These are phyloP conservation scores for Fusarium mundagurra DNA, from an alignment of 2,329 filamentous ascomycete species.

Conservation along the genomic window DNA sequence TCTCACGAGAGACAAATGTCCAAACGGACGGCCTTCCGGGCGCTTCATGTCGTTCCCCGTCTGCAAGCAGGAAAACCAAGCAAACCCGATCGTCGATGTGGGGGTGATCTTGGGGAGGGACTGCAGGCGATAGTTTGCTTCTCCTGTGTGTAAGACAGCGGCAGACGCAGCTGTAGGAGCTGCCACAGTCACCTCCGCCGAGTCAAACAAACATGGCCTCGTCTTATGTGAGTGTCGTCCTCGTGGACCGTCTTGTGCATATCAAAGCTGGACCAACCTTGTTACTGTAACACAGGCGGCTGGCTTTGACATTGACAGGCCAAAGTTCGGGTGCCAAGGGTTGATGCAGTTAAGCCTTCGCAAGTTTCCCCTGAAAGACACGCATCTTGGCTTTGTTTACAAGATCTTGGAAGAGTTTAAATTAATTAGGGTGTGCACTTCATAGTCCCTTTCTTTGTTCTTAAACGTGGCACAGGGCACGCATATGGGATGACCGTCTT, in stretches of 20 bases:
- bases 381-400: constrained; percentile 9
- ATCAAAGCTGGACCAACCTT: not conserved
- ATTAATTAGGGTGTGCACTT: constrained; percentile 9
- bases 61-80: constrained; percentile 13
- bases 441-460: not conserved
- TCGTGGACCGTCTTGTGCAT: constrained; percentile 23
- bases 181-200: not conserved
- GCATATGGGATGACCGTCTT: not conserved
- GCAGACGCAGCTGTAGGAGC: constrained; percentile 3
- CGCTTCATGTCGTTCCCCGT: constrained; percentile 24
- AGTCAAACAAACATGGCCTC: constrained; percentile 23
- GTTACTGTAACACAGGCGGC: constrained; percentile 1
- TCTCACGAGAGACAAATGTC: constrained; percentile 1
- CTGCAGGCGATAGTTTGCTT: constrained; percentile 28
- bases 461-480: not conserved
- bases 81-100: constrained; percentile 27
- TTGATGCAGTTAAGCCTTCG: not conserved
- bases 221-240: constrained; percentile 16
- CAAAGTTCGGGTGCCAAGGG: not conserved
- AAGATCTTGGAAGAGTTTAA: not conserved
- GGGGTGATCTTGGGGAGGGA: constrained; percentile 9
- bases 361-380: constrained; percentile 17
- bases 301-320: constrained; percentile 2
- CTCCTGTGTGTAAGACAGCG: constrained; percentile 10
- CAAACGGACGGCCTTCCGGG: constrained; percentile 30